A percentile compares a stretch with the other conserved stretches of the same genome.
phyloP scores from a whole-genome alignment of 768 basidiomycete species.

The Cystofilobasidium capitatum region DNA sequence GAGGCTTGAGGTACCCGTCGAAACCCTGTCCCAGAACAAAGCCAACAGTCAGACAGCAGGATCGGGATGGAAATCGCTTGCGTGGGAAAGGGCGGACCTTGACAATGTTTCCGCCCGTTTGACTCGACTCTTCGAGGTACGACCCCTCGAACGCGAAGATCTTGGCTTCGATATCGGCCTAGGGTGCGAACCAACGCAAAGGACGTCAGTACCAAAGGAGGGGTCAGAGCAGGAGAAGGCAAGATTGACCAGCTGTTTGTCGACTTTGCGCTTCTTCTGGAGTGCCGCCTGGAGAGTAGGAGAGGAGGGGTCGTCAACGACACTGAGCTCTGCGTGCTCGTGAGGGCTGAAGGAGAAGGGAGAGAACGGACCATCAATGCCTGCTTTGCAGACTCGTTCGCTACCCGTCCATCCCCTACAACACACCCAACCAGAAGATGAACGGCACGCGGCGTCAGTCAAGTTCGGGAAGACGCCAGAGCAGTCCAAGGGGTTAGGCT shows the following conservation, averaged over 20 bases:
- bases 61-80: neutral
- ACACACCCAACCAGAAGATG: neutral
- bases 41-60: neutral
- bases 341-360: neutral
- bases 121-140: conserved; percentile 40
- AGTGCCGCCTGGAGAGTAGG: conserved; percentile 1
- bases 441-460: neutral
- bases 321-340: neutral
- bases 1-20: conserved; percentile 23
- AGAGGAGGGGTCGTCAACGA: no score
- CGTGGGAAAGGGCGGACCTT: conserved; percentile 31
- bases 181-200: neutral
- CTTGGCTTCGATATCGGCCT: conserved; percentile 41
- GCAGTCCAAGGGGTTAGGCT: no score
- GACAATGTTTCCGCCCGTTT: conserved; percentile 42
- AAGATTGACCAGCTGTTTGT: conserved; percentile 18
- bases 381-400: conserved; percentile 9
- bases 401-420: neutral
- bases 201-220: neutral
- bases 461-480: neutral
- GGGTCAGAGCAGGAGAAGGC: neutral
- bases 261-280: conserved; percentile 14
- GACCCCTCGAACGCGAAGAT: conserved; percentile 43
- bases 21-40: conserved; percentile 14
- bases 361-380: neutral